A percentile compares a stretch with the other conserved stretches of the same genome.
phyloP scores from a whole-genome alignment of 164 flowering plant genomes.

The Vitis labrusca region DNA sequence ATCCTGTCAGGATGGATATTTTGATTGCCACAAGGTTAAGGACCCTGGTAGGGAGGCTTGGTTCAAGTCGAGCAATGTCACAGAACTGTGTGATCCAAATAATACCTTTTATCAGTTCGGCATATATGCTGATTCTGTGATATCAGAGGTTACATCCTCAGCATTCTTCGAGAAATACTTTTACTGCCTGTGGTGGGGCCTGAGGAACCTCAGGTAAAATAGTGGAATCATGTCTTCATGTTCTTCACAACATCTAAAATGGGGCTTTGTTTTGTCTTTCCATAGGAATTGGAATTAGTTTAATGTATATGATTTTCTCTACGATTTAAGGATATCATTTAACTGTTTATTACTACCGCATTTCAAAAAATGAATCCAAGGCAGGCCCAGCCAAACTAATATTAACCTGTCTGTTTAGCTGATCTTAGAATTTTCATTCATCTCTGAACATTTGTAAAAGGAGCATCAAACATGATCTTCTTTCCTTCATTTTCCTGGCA shows the following conservation, averaged over 20 bases:
- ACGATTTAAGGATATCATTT: no score
- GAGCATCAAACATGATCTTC: no score
- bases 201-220: slow-evolving; percentile 56
- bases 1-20: slow-evolving; percentile 34
- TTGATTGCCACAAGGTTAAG: slow-evolving; percentile 36
- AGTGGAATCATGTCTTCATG: no score
- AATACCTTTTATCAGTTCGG: slow-evolving; percentile 46
- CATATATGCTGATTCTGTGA: slow-evolving; percentile 59
- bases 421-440: no score
- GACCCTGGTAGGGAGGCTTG: slow-evolving; percentile 35
- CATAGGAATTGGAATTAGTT: background rate
- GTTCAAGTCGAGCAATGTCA: slow-evolving; percentile 50
- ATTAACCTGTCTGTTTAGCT: no score
- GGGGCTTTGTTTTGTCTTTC: background rate
- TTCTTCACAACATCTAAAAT: background rate
- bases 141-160: slow-evolving; percentile 42
- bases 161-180: slow-evolving; percentile 62
- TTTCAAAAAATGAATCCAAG: no score
- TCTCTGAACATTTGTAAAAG: no score
- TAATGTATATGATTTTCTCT: no score
- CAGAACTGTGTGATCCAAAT: slow-evolving; percentile 40
- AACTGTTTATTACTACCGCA: no score
- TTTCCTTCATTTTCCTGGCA: no score
- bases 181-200: slow-evolving; percentile 79
- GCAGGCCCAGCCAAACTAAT: no score